Base-by-base conservation (phyloP, 257 asterid species). In the Solanum lycopersicoides region DNA sequence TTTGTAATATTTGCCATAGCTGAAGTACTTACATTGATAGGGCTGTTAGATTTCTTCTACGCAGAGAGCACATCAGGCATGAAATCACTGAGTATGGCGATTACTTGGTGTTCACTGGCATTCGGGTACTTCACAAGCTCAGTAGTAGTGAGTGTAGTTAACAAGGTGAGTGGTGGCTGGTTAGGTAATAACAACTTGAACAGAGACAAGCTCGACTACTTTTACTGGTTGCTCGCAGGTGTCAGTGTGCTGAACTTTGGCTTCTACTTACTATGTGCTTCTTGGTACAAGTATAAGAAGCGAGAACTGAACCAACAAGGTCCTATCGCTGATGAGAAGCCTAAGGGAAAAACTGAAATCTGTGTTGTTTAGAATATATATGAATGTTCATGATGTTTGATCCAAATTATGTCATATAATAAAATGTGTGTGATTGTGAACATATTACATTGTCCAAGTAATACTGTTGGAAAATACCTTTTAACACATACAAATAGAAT, bases 141-240 rank as follows among this genome's bases (percentile, higher is more conserved):
- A n/a, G 92, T 94, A 73, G 94, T 89, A 32, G 98, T 94, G 90
- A 89, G 89, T 84, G 87, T 92, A 74, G 95, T 94, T 83, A 94
- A 95, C 89, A 87, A 88, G 91, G 93, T 76, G 56, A 94, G 97
- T n/a, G 90, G 93, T n/a, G 96, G 97, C 35, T 94, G 98, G 97
- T 73, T 94, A 87, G 89, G 87, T 16, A 94, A 90, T 74, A 92
- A 94, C 90, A 94, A 94, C 73, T 88, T 94, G 86, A 93, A 95
- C 88, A 83, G 91, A 85, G 98, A 94, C 87, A 91, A 88, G 63
- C 63, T 95, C 82, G 94, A 95, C 87, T 92, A 92, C 45, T 94
- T 95, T 90, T 93, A 93, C 73, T 92, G 94, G 95, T 86, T 92
- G 30, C 91, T 95, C 6, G 90, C 95, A 6, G 89, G 88, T 1